Evolutionary conservation across 768 basidiomycete species (phyloP), one percentile per base, ranked within the genome.

Genomic region (Mycena chlorophos): DNA sequence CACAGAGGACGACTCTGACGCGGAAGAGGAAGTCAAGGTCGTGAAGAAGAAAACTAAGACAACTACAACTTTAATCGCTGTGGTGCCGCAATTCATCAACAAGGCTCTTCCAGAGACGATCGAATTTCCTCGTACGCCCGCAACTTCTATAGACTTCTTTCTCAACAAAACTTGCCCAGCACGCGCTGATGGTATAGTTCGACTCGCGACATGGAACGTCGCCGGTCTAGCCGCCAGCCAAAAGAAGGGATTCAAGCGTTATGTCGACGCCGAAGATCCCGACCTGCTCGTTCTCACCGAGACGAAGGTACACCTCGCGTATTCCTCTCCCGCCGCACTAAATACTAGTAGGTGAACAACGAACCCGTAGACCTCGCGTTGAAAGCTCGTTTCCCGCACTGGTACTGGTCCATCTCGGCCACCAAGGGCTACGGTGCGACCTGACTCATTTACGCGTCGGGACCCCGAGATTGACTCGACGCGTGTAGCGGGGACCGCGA

Each of bases 271-370:
- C 1, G 93, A 95, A 63, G 86, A 94, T 65, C 84, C 93, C 0
- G 93, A 95, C 65, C 76, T 95, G 25, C 75, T 94, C 22, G 79
- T 94, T 16, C 73, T 95, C 39, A 91, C 89, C 0, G 93, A 95
- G 73, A 94, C 91, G 10, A 95, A 94, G 78, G 16, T 8, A 51
- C 46, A 28, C 61, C 49, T 61, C 26, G 50, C 13, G 8, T 17
- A 23, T 26, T n/a, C 38, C 20, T 25, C 4, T 5, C n/a, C 23
- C 14, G n/a, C 25, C 52, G 8, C 2, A 22, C 38, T 20, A 17
- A 31, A 37, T 34, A 16, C 56, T 23, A 25, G 40, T 51, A 93
- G 91, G 83, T 91, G 43, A 92, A 91, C 66, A 75, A 88, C 46
- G 74, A 74, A 39, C 86, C 89, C 0, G 76, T 77, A 4, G 86